phyloP scores from a whole-genome alignment of 768 basidiomycete species.

The Suillus americanus region DNA sequence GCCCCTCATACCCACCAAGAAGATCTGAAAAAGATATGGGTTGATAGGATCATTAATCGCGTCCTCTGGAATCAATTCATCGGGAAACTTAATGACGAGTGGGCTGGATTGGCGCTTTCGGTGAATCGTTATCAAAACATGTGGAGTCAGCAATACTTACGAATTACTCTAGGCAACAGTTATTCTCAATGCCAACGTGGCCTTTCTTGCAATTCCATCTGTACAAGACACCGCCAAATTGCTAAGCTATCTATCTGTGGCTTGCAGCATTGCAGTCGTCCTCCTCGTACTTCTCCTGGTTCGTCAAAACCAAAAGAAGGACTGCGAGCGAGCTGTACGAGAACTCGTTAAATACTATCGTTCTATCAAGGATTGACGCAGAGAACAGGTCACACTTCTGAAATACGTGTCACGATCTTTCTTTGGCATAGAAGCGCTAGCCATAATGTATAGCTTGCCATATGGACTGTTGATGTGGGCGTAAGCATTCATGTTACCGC shows the following conservation, averaged over 20 bases:
- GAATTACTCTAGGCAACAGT: constrained; percentile 42
- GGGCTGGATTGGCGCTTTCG: constrained; percentile 47
- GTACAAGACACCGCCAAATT: constrained; percentile 30
- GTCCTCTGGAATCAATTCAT: constrained; percentile 42
- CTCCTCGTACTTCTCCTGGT: constrained; percentile 36
- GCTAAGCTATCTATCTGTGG: constrained; percentile 36
- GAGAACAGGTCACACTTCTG: not conserved
- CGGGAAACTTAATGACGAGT: constrained; percentile 41
- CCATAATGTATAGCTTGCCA: constrained; percentile 33
- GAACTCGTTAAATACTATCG: constrained; percentile 5
- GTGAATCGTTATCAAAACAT: constrained; percentile 29
- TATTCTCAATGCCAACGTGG: constrained; percentile 51
- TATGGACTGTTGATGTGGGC: constrained; percentile 33
- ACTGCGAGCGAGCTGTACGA: constrained; percentile 23
- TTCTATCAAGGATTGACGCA: not conserved
- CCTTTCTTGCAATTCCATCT: constrained; percentile 45
- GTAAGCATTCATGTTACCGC: constrained; percentile 11
- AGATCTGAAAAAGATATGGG: constrained; percentile 41
- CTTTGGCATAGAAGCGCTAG: constrained; percentile 26
- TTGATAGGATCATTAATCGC: constrained; percentile 41
- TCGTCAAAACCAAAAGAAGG: constrained; percentile 34
- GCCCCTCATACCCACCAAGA: constrained; percentile 44
- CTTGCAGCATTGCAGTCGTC: constrained; percentile 34
- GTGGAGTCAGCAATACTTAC: not conserved
- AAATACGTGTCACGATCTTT: not conserved